Percentiles rank a stretch among this genome's conserved stretches.
Conservation (phyloP, 2,329 filamentous ascomycete species). For the Clonostachys sp. region DNA sequence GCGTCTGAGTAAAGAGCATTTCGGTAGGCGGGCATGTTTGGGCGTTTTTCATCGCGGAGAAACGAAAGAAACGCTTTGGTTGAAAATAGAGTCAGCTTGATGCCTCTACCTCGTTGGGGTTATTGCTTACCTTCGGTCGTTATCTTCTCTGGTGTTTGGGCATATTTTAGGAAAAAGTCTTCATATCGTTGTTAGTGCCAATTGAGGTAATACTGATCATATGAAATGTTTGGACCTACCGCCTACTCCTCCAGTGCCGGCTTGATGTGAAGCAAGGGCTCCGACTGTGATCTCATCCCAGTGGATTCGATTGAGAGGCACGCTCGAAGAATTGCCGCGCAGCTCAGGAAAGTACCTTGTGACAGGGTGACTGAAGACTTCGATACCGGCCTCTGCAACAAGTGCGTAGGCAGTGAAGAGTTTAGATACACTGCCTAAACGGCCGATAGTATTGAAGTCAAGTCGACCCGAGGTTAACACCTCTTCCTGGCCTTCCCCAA, state of each 20-base stretch:
- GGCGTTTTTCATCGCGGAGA: background rate
- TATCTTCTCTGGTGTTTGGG: background rate
- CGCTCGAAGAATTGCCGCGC: background rate
- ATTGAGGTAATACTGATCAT: no score
- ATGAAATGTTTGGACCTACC: background rate
- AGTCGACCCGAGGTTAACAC: slow-evolving; percentile 8
- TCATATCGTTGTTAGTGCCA: background rate
- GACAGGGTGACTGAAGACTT: slow-evolving; percentile 12
- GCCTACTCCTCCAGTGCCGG: slow-evolving; percentile 5
- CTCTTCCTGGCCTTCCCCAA: slow-evolving; percentile 6
- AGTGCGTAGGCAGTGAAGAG: slow-evolving; percentile 17
- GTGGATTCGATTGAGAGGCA: slow-evolving; percentile 2
- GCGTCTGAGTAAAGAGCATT: slow-evolving; percentile 11
- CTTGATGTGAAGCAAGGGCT: slow-evolving; percentile 10
- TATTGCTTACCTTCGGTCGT: background rate
- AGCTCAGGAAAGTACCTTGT: slow-evolving; percentile 17
- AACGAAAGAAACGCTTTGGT: no score
- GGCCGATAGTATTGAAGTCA: slow-evolving; percentile 13
- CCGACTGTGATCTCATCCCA: slow-evolving; percentile 14
- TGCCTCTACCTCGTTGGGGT: no score
- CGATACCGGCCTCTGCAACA: slow-evolving; percentile 10
- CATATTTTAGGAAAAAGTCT: background rate
- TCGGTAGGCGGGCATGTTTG: background rate
- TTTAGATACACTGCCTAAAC: slow-evolving; percentile 18
- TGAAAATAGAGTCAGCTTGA: no score